Percentiles rank a stretch among this genome's conserved stretches.
These are phyloP conservation scores for Talaromyces sp. DNA, from an alignment of 2,329 filamentous ascomycete genomes.

Conservation along the genomic window DNA sequence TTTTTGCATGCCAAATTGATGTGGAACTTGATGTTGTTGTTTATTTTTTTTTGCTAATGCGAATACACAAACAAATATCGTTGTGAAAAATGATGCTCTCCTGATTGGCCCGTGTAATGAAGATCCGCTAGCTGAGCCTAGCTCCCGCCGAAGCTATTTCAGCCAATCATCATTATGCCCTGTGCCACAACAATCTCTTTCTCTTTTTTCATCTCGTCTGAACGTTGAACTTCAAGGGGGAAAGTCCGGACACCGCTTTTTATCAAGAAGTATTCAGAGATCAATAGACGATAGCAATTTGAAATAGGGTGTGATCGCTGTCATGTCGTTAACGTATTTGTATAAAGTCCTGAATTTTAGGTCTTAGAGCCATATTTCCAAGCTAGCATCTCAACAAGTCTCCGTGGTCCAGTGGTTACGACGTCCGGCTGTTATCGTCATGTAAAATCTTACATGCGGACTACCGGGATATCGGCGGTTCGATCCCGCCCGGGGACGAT, in stretches of 20 bases:
- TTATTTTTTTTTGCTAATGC: not conserved
- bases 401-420: slow-evolving; percentile 3
- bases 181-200: too few relatives aligned
- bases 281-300: too few relatives aligned
- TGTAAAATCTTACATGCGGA: not conserved
- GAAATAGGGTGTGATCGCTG: too few relatives aligned
- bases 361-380: not conserved
- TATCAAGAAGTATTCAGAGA: too few relatives aligned
- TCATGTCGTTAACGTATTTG: too few relatives aligned
- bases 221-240: too few relatives aligned
- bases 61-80: not conserved
- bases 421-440: not conserved
- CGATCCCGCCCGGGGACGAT: slow-evolving; percentile 1
- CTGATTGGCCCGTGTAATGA: not conserved
- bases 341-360: too few relatives aligned
- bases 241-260: too few relatives aligned
- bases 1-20: not conserved
- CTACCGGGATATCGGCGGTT: slow-evolving; percentile 3
- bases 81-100: not conserved
- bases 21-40: not conserved
- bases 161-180: not conserved
- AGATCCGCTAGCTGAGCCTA: not conserved
- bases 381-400: not conserved
- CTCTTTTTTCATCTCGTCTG: too few relatives aligned
- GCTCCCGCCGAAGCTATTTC: not conserved